Percentiles rank a stretch among this genome's conserved stretches.
These are phyloP conservation scores for Suhomyces sp. DNA, from an alignment of 805 yeast genomes.

Conservation along the genomic window DNA sequence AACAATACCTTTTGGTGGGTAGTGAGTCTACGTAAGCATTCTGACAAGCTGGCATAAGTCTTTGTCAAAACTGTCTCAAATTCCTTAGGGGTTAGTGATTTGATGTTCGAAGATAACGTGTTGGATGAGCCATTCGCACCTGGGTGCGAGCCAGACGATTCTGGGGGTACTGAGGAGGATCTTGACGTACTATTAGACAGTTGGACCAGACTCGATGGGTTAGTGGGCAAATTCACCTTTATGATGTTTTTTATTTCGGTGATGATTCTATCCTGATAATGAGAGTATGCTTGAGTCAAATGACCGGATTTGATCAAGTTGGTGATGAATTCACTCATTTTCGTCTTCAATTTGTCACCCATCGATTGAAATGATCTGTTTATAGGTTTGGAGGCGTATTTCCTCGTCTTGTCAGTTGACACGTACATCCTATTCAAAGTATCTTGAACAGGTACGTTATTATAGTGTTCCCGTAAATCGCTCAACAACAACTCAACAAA, in stretches of 20 bases:
- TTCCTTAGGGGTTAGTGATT: conserved; percentile 67
- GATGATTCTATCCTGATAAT: conserved; percentile 66
- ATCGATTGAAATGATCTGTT: conserved; percentile 40
- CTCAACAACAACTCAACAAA: conserved; percentile 54
- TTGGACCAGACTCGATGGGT: conserved; percentile 15
- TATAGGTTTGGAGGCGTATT: conserved; percentile 12
- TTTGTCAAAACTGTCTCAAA: conserved; percentile 66
- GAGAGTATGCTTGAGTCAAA: conserved; percentile 55
- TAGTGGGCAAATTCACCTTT: conserved; percentile 57
- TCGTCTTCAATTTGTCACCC: conserved; percentile 28
- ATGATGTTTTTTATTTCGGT: conserved; percentile 73
- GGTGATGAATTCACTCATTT: conserved; percentile 46
- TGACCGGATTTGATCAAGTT: conserved; percentile 63
- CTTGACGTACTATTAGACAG: conserved; percentile 27
- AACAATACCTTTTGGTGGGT: conserved; percentile 76
- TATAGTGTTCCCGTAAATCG: conserved; percentile 61
- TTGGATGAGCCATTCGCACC: conserved; percentile 5
- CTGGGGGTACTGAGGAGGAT: conserved; percentile 27
- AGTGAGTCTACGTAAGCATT: conserved; percentile 69
- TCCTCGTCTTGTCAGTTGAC: conserved; percentile 25
- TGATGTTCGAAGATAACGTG: conserved; percentile 44
- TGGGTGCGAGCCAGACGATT: conserved; percentile 3
- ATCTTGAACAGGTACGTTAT: conserved; percentile 43
- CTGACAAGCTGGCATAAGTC: conserved; percentile 63
- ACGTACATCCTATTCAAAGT: conserved; percentile 49